A percentile compares a stretch with the other conserved stretches of the same genome.
Conservation (phyloP, 2,329 filamentous ascomycete genomes). For the Fusarium tricinctum region DNA sequence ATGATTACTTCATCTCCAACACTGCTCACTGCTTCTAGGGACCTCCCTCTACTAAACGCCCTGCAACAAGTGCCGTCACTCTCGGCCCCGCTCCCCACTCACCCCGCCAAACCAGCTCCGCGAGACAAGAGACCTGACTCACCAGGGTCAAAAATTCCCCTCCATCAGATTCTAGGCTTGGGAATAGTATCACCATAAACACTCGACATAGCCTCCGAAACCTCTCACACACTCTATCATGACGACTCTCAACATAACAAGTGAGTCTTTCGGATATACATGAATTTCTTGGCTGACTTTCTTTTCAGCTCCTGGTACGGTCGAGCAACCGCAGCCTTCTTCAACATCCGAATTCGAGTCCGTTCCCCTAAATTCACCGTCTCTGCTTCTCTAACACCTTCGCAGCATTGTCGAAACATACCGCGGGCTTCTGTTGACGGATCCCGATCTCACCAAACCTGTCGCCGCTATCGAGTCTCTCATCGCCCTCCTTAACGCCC, state of each 20-base stretch:
- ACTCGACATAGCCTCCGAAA: background rate
- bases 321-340: conserved; percentile 41
- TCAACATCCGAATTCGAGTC: conserved; percentile 49
- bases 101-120: conserved; percentile 45
- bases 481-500: conserved; percentile 85
- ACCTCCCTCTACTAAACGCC: conserved; percentile 2
- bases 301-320: conserved; percentile 28
- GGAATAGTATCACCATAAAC: conserved; percentile 40
- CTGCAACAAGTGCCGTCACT: conserved; percentile 23
- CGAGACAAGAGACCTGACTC: conserved; percentile 34
- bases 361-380: conserved; percentile 9
- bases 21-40: background rate
- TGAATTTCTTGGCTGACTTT: background rate
- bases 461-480: conserved; percentile 94
- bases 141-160: conserved; percentile 45
- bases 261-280: background rate
- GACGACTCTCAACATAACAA: conserved; percentile 39
- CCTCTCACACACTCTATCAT: conserved; percentile 16
- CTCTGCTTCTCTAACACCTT: background rate
- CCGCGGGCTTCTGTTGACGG: conserved; percentile 68
- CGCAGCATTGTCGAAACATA: conserved; percentile 69
- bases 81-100: conserved; percentile 43
- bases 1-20: background rate
- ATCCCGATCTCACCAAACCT: conserved; percentile 92
- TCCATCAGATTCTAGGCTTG: conserved; percentile 35